Base-by-base conservation (phyloP, 202 grass and related monocot genomes). In the Panicum virgatum region DNA sequence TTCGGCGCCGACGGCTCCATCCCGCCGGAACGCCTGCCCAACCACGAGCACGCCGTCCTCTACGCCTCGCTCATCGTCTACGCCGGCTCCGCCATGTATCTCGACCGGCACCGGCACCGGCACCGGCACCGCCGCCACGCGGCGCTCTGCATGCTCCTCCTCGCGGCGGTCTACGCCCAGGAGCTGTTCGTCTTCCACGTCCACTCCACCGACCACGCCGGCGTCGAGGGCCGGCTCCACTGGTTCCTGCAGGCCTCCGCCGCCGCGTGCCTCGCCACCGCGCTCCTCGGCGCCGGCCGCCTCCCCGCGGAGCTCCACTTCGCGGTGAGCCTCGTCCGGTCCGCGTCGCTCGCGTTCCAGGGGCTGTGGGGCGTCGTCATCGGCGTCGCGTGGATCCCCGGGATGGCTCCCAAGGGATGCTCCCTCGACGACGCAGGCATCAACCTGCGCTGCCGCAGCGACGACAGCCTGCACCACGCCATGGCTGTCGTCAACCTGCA, bases 41-140 rank as follows among this genome's bases (percentile, higher is more conserved):
- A 93, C 88, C 89, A 90, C 83, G 88, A 93, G 85, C 91, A 90
- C 75, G 85, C 91, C 45, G 6, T 86, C 88, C 88, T 93, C 54
- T 87, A 82, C 62, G 62, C 83, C 30, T 34, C 74, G 9, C 75
- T 93, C 39, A 15, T 88, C 85, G 32, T 93, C 69, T 93, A 93
- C 82, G 85, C 88, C 9, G 67, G 9, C 62, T 46, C 67, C 57
- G 82, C 85, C 7, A 25, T 88, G 38, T 80, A 66, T 84, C 62
- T 90, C 22, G 91, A 93, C 82, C 85, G 78, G n/a, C 56, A 18
- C 18, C 44, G n/a, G n/a, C n/a, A n/a, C n/a, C 53, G 76, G 2
- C 38, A 63, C 4, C 63, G 26, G 3, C 39, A 32, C 8, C 76
- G 81, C 44, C 60, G 45, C 84, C n/a, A n/a, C n/a, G n/a, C n/a